Conservation (phyloP, 441 rosid species). For the Capsella rubella region DNA sequence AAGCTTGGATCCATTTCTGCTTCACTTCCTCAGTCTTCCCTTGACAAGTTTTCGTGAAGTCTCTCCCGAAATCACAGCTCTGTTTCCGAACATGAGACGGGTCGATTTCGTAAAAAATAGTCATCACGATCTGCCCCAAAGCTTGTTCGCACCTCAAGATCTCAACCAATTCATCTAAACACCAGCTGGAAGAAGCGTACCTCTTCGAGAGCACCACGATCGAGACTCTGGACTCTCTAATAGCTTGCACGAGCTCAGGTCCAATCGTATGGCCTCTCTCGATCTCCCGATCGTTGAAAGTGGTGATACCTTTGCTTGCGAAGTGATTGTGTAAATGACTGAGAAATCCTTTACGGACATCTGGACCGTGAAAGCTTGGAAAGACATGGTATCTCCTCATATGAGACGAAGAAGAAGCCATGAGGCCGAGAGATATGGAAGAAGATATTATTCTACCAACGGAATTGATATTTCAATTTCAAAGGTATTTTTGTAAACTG, state of each 20-base stretch:
- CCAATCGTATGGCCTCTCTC: neutral
- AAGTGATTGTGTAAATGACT: neutral
- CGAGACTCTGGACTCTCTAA: neutral
- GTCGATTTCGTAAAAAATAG: neutral
- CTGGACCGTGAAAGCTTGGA: neutral
- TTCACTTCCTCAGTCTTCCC: neutral
- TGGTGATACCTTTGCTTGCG: neutral
- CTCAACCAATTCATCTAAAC: constrained; percentile 8
- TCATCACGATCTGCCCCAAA: neutral
- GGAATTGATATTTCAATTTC: no score
- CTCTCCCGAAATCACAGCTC: neutral
- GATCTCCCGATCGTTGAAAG: neutral
- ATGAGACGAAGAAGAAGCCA: neutral
- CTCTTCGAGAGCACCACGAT: neutral
- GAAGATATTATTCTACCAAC: no score
- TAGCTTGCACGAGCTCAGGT: neutral
- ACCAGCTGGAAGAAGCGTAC: constrained; percentile 24
- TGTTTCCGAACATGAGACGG: neutral
- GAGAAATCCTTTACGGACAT: neutral
- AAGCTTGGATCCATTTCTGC: constrained; percentile 1
- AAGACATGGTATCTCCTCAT: neutral
- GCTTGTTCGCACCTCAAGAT: neutral
- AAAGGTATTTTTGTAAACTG: no score
- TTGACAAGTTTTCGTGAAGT: neutral
- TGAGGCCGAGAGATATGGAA: no score